Conservation (phyloP, 257 asterid species). For the Leonotis leonurus region DNA sequence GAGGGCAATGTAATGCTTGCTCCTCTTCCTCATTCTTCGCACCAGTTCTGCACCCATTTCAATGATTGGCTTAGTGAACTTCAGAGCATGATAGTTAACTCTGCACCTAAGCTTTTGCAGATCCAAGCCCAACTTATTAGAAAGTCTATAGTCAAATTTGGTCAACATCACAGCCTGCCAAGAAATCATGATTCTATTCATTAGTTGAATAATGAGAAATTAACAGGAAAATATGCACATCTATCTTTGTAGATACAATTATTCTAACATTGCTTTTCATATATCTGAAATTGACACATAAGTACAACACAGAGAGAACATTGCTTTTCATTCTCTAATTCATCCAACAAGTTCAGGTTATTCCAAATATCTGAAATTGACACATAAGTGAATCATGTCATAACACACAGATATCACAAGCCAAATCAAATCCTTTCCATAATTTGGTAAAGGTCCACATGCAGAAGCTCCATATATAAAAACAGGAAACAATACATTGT, state of each 20-base stretch:
- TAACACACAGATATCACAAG: constrained; percentile 1
- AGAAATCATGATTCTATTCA: constrained; percentile 11
- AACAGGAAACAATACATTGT: neutral
- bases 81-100: constrained; percentile 90
- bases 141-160: constrained; percentile 91
- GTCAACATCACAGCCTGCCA: constrained; percentile 85
- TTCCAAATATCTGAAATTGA: neutral
- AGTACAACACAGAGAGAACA: neutral
- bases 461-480: constrained; percentile 3
- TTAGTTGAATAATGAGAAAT: constrained; percentile 11
- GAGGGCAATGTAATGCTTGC: constrained; percentile 87
- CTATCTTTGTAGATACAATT: neutral
- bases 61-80: constrained; percentile 73
- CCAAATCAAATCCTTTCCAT: neutral
- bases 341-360: constrained; percentile 5
- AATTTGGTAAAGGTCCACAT: neutral
- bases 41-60: constrained; percentile 77
- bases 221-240: constrained; percentile 1
- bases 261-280: neutral
- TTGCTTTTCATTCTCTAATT: constrained; percentile 1
- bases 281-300: constrained; percentile 2
- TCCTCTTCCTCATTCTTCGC: constrained; percentile 64
- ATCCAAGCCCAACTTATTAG: constrained; percentile 71
- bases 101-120: constrained; percentile 94
- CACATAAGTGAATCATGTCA: neutral